phyloP scores from a whole-genome alignment of 805 yeast genomes.

The Phaffomyces thermotolerans region DNA sequence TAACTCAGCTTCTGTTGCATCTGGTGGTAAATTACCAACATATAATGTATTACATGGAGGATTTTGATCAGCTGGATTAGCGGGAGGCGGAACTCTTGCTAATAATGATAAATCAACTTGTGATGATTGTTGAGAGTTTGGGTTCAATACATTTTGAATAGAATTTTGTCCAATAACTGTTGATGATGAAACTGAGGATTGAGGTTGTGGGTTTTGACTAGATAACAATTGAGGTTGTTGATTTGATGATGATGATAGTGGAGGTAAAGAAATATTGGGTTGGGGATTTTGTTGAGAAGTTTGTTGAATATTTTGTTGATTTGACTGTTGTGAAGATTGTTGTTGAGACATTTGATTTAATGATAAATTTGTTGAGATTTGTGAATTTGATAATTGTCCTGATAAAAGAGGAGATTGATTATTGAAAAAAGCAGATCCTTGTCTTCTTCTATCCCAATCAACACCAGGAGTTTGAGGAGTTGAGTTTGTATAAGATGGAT shows the following conservation, averaged over 20 bases:
- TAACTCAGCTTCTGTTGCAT: slow-evolving; percentile 89
- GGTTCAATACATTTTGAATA: not conserved
- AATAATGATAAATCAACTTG: slow-evolving; percentile 61
- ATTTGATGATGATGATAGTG: slow-evolving; percentile 6
- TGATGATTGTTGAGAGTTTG: slow-evolving; percentile 20
- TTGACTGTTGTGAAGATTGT: slow-evolving; percentile 1
- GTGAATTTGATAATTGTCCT: slow-evolving; percentile 17
- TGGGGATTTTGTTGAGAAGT: slow-evolving; percentile 1
- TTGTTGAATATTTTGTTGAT: slow-evolving; percentile 3
- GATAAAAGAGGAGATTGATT: slow-evolving; percentile 20
- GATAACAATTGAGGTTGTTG: slow-evolving; percentile 9
- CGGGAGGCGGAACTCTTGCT: slow-evolving; percentile 83
- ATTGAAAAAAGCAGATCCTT: slow-evolving; percentile 46
- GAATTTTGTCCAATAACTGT: slow-evolving; percentile 2
- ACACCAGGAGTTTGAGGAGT: slow-evolving; percentile 36
- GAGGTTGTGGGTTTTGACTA: slow-evolving; percentile 16
- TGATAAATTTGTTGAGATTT: slow-evolving; percentile 20
- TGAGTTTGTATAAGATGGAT: slow-evolving; percentile 17
- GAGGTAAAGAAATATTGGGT: slow-evolving; percentile 2
- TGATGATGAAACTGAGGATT: slow-evolving; percentile 12
- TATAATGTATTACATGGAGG: slow-evolving; percentile 97
- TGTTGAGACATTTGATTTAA: slow-evolving; percentile 6
- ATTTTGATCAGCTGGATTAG: slow-evolving; percentile 97
- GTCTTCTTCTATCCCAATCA: slow-evolving; percentile 47
- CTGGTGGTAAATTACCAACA: slow-evolving; percentile 96